Evolutionary conservation across 495 filamentous ascomycete genomes (phyloP).

Genomic region (Thozetella sp.): DNA sequence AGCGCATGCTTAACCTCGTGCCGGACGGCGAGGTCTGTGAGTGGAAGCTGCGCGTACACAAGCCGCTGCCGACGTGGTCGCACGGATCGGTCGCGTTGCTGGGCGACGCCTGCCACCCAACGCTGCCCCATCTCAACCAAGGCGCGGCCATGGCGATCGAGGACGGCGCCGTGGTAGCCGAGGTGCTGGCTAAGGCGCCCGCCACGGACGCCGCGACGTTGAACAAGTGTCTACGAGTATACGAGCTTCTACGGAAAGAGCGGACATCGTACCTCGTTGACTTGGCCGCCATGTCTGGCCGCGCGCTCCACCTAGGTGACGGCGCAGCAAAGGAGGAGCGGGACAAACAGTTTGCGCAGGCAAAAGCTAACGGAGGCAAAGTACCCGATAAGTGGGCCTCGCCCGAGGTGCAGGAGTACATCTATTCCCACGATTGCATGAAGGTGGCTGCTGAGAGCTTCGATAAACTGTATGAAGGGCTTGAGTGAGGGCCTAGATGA

Average conservation of each 20-base stretch:
- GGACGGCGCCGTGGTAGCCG: conserved; percentile 73
- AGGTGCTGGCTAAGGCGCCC: conserved; percentile 53
- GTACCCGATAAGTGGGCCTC: conserved; percentile 80
- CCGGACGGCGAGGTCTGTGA: conserved; percentile 80
- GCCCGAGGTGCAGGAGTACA: conserved; percentile 74
- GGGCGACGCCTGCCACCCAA: conserved; percentile 80
- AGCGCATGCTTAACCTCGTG: conserved; percentile 73
- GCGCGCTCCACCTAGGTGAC: conserved; percentile 72
- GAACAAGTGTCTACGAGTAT: conserved; percentile 68
- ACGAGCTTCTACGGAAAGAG: conserved; percentile 72
- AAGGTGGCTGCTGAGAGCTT: conserved; percentile 62
- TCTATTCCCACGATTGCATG: conserved; percentile 72
- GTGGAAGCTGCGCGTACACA: conserved; percentile 76
- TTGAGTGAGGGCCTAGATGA: neutral
- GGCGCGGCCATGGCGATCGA: conserved; percentile 85
- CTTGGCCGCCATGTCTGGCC: conserved; percentile 64
- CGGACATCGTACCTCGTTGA: conserved; percentile 71
- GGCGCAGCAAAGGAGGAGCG: conserved; percentile 76
- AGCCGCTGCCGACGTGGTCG: conserved; percentile 71
- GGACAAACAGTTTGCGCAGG: conserved; percentile 67
- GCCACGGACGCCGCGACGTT: conserved; percentile 53
- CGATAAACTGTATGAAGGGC: conserved; percentile 50
- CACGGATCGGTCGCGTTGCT: conserved; percentile 66
- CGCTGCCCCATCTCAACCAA: conserved; percentile 76
- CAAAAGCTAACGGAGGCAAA: conserved; percentile 50